Conservation (phyloP, 176 grass and related monocot genomes). For the Tuctoria greenei region DNA sequence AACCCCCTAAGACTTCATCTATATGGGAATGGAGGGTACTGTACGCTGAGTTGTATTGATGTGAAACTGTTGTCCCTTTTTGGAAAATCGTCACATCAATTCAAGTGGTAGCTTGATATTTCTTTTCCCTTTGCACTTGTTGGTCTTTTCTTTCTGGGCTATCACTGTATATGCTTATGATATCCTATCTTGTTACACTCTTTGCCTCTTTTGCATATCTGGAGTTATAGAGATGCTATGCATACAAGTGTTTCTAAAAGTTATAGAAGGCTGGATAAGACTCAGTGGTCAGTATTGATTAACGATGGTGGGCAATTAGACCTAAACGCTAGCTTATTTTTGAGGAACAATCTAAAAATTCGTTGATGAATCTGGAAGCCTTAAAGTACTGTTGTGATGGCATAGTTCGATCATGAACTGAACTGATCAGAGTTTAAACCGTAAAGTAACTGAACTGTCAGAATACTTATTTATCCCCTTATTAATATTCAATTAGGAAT, state of each 20-base stretch:
- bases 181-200: background rate
- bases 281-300: background rate
- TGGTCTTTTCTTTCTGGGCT: conserved; percentile 9
- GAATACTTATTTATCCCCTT: background rate
- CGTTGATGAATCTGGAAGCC: background rate
- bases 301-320: too few species aligned
- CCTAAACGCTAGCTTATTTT: too few species aligned
- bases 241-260: too few species aligned
- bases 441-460: background rate
- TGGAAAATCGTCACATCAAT: background rate
- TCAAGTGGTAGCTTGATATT: background rate
- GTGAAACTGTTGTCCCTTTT: background rate
- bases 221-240: too few species aligned
- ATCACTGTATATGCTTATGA: background rate
- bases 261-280: background rate
- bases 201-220: background rate
- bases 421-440: background rate
- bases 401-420: background rate
- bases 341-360: too few species aligned
- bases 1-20: background rate
- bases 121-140: background rate
- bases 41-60: background rate
- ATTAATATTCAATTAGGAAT: background rate
- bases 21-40: background rate
- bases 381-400: background rate